Evolutionary conservation across 2,329 filamentous ascomycete species (phyloP).

Genomic region (Pleurostoma richardsiae): DNA sequence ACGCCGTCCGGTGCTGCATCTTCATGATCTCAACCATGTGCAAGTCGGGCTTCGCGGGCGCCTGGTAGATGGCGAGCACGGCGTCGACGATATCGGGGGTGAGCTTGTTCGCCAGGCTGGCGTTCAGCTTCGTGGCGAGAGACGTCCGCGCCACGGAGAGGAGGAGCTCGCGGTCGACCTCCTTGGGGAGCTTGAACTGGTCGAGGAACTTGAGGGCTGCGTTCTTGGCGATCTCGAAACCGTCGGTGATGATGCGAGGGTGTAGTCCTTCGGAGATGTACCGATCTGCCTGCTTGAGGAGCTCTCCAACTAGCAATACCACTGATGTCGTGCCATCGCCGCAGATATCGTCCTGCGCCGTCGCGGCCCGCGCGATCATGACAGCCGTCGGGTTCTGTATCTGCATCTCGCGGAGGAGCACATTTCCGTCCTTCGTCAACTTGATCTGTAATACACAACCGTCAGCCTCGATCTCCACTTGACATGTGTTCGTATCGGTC

Average conservation of each 20-base stretch:
- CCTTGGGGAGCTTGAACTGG: constrained; percentile 80
- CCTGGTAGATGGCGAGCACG: constrained; percentile 87
- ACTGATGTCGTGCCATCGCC: constrained; percentile 97
- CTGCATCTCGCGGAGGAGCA: constrained; percentile 75
- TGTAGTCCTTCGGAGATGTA: constrained; percentile 97
- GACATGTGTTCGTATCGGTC: constrained; percentile 4
- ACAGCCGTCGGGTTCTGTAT: constrained; percentile 98
- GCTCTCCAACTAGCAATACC: constrained; percentile 89
- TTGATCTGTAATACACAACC: constrained; percentile 65
- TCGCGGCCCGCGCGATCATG: constrained; percentile 77
- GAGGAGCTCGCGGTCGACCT: constrained; percentile 90
- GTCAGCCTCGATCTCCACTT: not conserved
- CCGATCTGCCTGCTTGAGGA: constrained; percentile 94
- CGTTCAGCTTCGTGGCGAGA: constrained; percentile 91
- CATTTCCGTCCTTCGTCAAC: constrained; percentile 97
- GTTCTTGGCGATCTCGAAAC: constrained; percentile 92
- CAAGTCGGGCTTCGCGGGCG: constrained; percentile 87
- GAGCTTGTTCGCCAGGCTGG: constrained; percentile 80
- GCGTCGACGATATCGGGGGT: constrained; percentile 95
- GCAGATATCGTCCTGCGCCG: constrained; percentile 96
- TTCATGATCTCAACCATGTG: constrained; percentile 99
- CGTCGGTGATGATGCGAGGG: constrained; percentile 93
- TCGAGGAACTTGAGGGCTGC: constrained; percentile 96
- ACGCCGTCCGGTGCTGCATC: constrained; percentile 96
- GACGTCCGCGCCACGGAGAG: constrained; percentile 91